phyloP scores from a whole-genome alignment of 2,329 filamentous ascomycete genomes.

The Fusarium drepaniforme region DNA sequence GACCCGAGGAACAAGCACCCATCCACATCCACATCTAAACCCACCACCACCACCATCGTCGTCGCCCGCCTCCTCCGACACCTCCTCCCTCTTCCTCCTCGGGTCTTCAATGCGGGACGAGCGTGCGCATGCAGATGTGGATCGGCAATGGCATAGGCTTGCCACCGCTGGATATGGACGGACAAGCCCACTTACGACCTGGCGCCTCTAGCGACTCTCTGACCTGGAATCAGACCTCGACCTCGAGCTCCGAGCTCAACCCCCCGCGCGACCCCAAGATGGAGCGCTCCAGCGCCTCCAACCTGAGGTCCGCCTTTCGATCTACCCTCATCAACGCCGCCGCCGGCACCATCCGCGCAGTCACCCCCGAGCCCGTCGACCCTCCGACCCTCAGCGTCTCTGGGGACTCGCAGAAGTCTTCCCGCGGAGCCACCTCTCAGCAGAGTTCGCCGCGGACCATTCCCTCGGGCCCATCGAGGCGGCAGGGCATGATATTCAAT shows the following conservation, averaged over 20 bases:
- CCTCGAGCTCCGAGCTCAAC: conserved; percentile 44
- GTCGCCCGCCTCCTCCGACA: conserved; percentile 12
- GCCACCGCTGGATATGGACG: conserved; percentile 60
- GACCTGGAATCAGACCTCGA: conserved; percentile 45
- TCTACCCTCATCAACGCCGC: conserved; percentile 42
- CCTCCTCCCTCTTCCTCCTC: not conserved
- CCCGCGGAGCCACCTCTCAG: conserved; percentile 44
- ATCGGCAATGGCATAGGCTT: conserved; percentile 60
- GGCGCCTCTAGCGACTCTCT: conserved; percentile 51
- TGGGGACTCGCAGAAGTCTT: conserved; percentile 39
- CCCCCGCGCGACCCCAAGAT: conserved; percentile 46
- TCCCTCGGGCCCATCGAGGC: conserved; percentile 55
- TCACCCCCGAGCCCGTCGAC: conserved; percentile 72
- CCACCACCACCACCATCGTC: conserved; percentile 10
- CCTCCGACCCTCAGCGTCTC: conserved; percentile 39
- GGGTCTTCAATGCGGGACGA: conserved; percentile 48
- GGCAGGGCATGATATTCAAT: conserved; percentile 72
- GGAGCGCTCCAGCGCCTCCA: conserved; percentile 52
- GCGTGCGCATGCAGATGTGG: conserved; percentile 52
- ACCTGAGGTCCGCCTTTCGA: conserved; percentile 51
- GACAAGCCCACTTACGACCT: conserved; percentile 52
- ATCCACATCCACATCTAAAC: conserved; percentile 2
- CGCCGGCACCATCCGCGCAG: conserved; percentile 67
- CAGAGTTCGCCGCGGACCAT: conserved; percentile 50
- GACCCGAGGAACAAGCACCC: conserved; percentile 4